Percentiles rank a stretch among this genome's conserved stretches.
These are phyloP conservation scores for Trypanosoma mega DNA, from an alignment of 208 protist genomes.

Conservation along the genomic window DNA sequence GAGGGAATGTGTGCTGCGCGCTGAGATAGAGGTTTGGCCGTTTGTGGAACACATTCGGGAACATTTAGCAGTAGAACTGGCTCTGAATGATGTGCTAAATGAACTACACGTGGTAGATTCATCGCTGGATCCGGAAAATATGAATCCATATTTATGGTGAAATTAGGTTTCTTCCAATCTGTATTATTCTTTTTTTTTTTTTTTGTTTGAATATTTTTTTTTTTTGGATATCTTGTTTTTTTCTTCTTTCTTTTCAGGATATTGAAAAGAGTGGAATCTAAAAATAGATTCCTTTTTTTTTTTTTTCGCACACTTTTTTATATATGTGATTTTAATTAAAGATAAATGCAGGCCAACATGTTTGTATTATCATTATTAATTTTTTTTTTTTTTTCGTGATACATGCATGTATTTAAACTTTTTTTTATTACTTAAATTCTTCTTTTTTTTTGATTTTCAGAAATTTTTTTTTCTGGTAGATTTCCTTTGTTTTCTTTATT, in stretches of 20 bases:
- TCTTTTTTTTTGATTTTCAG: slow-evolving; percentile 11
- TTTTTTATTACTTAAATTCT: background rate
- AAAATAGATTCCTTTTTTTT: background rate
- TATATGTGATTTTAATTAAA: no score
- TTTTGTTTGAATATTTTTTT: background rate
- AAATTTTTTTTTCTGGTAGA: slow-evolving; percentile 3
- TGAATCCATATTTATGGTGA: slow-evolving; percentile 9
- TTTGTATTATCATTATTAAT: no score
- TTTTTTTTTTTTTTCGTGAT: no score
- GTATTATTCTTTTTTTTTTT: background rate
- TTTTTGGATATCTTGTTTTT: background rate
- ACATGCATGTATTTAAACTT: no score
- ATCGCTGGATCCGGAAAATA: background rate
- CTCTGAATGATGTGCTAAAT: slow-evolving; percentile 31
- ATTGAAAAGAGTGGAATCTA: background rate
- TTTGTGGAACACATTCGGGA: slow-evolving; percentile 39
- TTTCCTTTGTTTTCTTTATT: background rate
- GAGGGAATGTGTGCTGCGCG: slow-evolving; percentile 23
- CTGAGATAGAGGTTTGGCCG: slow-evolving; percentile 47
- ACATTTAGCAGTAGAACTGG: slow-evolving; percentile 37
- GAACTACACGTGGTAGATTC: slow-evolving; percentile 12
- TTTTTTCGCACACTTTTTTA: no score
- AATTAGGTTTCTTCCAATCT: background rate
- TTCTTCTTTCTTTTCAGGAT: slow-evolving; percentile 12
- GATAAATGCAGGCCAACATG: no score